These are phyloP conservation scores for Picea mariana DNA, from an alignment of 83 land plant genomes.

Conservation along the genomic window DNA sequence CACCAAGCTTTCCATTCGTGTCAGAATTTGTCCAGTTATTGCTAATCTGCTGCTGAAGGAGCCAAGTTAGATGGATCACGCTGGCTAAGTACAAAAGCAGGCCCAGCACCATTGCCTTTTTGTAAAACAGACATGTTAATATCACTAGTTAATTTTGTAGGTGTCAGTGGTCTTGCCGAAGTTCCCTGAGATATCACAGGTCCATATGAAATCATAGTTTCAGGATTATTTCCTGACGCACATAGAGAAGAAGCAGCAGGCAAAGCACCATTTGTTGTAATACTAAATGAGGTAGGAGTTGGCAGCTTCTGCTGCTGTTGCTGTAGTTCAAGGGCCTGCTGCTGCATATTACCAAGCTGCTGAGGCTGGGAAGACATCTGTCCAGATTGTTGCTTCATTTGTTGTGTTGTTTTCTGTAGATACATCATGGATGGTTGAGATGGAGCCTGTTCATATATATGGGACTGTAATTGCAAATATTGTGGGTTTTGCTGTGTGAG, in stretches of 20 bases:
- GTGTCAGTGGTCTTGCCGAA: conserved; percentile 3
- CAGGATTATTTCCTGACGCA: not conserved
- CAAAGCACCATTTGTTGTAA: not conserved
- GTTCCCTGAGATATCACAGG: not conserved
- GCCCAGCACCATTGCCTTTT: conserved; percentile 2
- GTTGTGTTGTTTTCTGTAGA: not conserved
- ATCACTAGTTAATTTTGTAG: conserved; percentile 8
- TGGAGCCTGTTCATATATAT: not conserved
- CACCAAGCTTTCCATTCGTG: not conserved
- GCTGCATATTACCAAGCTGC: conserved; percentile 1
- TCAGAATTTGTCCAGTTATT: conserved; percentile 13
- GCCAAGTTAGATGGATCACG: conserved; percentile 5
- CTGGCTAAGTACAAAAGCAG: not conserved
- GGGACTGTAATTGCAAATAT: conserved; percentile 1
- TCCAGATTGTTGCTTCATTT: conserved; percentile 1
- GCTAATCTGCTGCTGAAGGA: conserved; percentile 8
- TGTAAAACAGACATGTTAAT: conserved; percentile 1
- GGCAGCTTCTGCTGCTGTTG: conserved; percentile 6
- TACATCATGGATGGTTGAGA: not conserved
- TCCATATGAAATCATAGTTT: conserved; percentile 7
- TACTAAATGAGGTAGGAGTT: not conserved
- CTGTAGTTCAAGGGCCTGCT: not conserved
- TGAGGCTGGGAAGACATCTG: conserved; percentile 2
- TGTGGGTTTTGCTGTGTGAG: conserved; percentile 2
- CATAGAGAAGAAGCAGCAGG: conserved; percentile 5